A percentile compares a stretch with the other conserved stretches of the same genome.
Evolutionary conservation across 164 flowering plant genomes (phyloP).

Genomic region (Nymphaea thermarum): DNA sequence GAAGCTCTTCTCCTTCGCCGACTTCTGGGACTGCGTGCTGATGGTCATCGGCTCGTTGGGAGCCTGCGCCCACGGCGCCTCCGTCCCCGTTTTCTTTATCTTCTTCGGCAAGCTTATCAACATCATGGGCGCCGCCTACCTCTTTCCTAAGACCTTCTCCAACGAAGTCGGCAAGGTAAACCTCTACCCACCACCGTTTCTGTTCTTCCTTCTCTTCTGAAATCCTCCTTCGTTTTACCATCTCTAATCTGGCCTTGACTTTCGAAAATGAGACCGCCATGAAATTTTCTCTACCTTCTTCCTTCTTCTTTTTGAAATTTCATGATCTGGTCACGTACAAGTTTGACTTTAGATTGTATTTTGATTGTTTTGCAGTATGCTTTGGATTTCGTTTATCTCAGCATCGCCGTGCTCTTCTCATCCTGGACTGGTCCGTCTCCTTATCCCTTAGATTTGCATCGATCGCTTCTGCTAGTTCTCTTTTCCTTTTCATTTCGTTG

Average conservation of each 20-base stretch:
- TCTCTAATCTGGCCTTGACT: neutral
- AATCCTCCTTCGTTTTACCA: neutral
- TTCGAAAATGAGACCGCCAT: neutral
- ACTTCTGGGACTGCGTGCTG: constrained; percentile 55
- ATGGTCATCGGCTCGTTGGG: constrained; percentile 79
- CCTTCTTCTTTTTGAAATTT: no score
- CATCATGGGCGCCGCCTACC: constrained; percentile 66
- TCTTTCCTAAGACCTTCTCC: constrained; percentile 64
- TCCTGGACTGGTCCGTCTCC: constrained; percentile 73
- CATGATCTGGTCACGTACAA: no score
- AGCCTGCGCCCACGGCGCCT: constrained; percentile 80
- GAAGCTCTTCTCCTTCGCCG: constrained; percentile 75
- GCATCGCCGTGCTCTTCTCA: constrained; percentile 68
- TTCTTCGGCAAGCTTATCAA: constrained; percentile 87
- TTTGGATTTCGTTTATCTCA: constrained; percentile 85
- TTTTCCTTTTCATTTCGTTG: no score
- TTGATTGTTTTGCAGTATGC: constrained; percentile 56
- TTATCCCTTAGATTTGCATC: neutral
- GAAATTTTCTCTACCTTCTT: no score
- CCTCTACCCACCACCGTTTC: no score
- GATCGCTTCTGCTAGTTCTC: no score
- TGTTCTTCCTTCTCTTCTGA: neutral
- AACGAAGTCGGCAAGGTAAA: constrained; percentile 78
- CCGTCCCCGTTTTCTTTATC: constrained; percentile 90
- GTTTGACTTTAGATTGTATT: neutral